Conservation (phyloP, 2,329 filamentous ascomycete genomes). For the Diaporthe vexans region DNA sequence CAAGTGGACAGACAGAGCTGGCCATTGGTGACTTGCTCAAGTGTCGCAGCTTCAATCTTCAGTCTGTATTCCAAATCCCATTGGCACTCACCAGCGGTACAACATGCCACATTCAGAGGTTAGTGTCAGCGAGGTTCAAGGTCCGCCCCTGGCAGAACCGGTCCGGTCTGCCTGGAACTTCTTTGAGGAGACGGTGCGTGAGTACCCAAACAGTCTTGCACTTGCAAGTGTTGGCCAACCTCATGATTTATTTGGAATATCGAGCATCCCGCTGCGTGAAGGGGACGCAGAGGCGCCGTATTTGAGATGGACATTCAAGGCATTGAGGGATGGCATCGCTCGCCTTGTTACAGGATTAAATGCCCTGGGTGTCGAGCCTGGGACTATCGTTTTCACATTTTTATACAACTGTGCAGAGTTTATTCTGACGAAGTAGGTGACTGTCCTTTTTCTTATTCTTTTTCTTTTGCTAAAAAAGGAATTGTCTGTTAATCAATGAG, state of each 20-base stretch:
- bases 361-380: neutral
- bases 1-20: neutral
- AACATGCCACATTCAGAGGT: neutral
- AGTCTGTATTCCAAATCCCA: neutral
- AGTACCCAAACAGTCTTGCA: neutral
- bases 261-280: neutral
- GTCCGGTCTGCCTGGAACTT: constrained; percentile 1
- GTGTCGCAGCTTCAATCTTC: neutral
- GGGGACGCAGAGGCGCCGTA: neutral
- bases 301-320: constrained; percentile 9
- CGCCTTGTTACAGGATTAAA: neutral
- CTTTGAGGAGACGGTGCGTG: neutral
- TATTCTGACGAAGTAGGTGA: neutral
- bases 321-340: neutral
- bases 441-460: no score
- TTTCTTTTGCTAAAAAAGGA: neutral
- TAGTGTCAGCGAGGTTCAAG: neutral
- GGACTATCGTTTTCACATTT: neutral
- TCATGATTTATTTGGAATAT: neutral
- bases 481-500: neutral
- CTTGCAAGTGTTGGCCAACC: constrained; percentile 14
- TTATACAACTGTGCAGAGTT: neutral
- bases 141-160: neutral
- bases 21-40: neutral
- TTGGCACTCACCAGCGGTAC: neutral